phyloP scores from a whole-genome alignment of 805 yeast species.

The Wickerhamomyces bisporus region DNA sequence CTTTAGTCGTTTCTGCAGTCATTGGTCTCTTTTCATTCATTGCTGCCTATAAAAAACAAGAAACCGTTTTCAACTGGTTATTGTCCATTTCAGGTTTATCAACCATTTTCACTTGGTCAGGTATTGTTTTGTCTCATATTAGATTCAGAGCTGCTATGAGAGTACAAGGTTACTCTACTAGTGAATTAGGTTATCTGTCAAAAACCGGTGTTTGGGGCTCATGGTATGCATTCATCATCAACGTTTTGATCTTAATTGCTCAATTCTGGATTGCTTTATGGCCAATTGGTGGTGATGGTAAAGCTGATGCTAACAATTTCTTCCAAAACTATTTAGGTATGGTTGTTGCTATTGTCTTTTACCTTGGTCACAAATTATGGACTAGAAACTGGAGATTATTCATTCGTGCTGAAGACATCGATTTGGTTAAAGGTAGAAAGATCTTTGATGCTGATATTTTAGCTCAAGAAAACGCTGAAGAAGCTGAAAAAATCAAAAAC shows the following conservation, averaged over 20 bases:
- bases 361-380: conserved; percentile 47
- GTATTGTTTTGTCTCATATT: conserved; percentile 51
- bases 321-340: conserved; percentile 52
- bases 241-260: conserved; percentile 46
- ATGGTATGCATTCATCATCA: conserved; percentile 42
- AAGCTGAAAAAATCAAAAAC: conserved; percentile 19
- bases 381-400: conserved; percentile 29
- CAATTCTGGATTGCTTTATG: conserved; percentile 65
- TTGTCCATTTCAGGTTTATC: conserved; percentile 57
- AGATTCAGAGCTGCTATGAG: conserved; percentile 55
- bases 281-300: conserved; percentile 43
- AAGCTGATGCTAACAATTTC: conserved; percentile 37
- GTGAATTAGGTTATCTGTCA: conserved; percentile 50
- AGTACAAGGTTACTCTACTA: conserved; percentile 45
- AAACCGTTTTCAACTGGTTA: conserved; percentile 58
- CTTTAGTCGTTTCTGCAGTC: conserved; percentile 44
- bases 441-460: conserved; percentile 35
- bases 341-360: conserved; percentile 37
- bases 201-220: conserved; percentile 52
- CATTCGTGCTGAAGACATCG: conserved; percentile 36
- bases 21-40: conserved; percentile 62
- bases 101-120: conserved; percentile 57
- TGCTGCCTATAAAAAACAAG: conserved; percentile 57
- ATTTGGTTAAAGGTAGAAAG: conserved; percentile 42
- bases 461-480: conserved; percentile 37